Conservation (phyloP, 768 basidiomycete species). For the Gloeopeniophorella convolvens region DNA sequence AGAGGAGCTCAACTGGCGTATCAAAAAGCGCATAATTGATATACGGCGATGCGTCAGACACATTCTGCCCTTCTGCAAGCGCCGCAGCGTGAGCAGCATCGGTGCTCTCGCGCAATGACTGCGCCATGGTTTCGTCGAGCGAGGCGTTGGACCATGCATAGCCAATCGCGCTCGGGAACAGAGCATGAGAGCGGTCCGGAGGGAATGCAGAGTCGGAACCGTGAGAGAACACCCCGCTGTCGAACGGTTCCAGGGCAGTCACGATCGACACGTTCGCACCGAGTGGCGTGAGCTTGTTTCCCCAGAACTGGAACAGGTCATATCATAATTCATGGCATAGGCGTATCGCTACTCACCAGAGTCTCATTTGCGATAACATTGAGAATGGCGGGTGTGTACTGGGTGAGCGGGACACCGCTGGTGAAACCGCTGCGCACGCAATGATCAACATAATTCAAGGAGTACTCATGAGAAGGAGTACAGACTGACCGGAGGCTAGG, state of each 20-base stretch:
- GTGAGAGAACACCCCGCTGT: constrained; percentile 3
- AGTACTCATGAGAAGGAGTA: no score
- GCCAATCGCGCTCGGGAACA: constrained; percentile 16
- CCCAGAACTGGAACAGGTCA: no score
- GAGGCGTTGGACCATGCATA: constrained; percentile 7
- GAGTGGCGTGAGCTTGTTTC: no score
- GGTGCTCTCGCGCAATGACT: neutral
- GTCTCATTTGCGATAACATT: constrained; percentile 1
- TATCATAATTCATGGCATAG: no score
- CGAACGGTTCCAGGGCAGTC: constrained; percentile 17
- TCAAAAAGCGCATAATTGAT: constrained; percentile 21
- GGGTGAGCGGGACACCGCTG: neutral
- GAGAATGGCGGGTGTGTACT: constrained; percentile 2
- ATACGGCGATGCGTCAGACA: constrained; percentile 11
- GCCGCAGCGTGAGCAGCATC: constrained; percentile 2
- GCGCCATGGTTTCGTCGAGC: neutral
- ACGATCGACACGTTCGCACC: no score
- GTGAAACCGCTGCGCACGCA: constrained; percentile 1
- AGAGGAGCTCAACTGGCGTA: constrained; percentile 15
- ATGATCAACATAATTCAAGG: no score
- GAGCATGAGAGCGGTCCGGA: constrained; percentile 18
- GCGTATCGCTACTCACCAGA: neutral
- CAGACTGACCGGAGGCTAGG: no score
- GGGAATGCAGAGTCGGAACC: constrained; percentile 16
- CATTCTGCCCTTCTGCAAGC: constrained; percentile 17